Base-by-base conservation (phyloP, 345 rosid genomes). In the Diplotaxis tenuifolia region DNA sequence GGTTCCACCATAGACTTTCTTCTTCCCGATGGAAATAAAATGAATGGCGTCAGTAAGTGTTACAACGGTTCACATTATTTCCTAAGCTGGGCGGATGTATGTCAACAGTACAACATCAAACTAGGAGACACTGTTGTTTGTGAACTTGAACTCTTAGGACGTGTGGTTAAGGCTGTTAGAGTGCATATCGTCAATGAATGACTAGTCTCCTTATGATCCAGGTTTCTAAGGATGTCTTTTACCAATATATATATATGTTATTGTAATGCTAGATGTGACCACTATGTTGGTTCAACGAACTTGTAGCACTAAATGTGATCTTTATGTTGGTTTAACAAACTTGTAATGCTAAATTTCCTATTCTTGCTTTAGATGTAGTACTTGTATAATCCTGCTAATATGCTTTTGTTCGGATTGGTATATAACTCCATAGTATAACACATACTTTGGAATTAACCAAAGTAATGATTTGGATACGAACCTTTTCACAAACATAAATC, bases 51-150 rank as follows among this genome's bases (percentile, higher is more conserved):
- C 1, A 20, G 4, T 6, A 68, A 20, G 69, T 0, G 1, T 22
- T 61, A 75, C 23, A 4, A 16, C 18, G 22, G 5, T 15, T 0
- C 0, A 0, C 15, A 5, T 61, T 4, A 36, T 62, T 61, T 68
- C 57, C 47, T 6, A 36, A 64, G 49, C 34, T 75, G 79, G 79
- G 25, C 25, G 3, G 27, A 0, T 61, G 0, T 75, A 18, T 61
- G 74, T 62, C 55, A 23, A 21, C 40, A 1, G 25, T 10, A 61
- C 14, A 28, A 75, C 29, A 25, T 68, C 10, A 28, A 59, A 1
- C 1, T 0, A 10, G 79, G 74, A 60, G 74, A 62, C 65, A 32
- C 4, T 7, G 40, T 75, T 6, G 74, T 75, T 28, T 75, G 79
- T 28, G 79, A 75, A 42, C 21, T 75, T n/a, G 70, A 68, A 62